Conservation (phyloP, 169 alveolate species). For the Pseudocohnilembus persalinus region DNA sequence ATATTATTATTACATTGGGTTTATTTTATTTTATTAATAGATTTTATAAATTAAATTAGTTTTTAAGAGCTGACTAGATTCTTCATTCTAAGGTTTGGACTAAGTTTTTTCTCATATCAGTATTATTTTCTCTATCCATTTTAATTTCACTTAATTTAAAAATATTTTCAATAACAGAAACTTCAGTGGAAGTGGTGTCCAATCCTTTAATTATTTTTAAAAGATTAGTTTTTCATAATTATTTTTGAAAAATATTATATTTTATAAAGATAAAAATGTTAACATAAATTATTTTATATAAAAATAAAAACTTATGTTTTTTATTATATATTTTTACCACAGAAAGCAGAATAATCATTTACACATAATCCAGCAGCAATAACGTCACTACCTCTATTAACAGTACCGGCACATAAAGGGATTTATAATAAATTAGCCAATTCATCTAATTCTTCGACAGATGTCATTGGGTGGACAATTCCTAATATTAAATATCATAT, state of each 20-base stretch:
- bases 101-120: slow-evolving; percentile 24
- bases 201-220: slow-evolving; percentile 54
- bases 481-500: neutral
- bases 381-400: slow-evolving; percentile 98
- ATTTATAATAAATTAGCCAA: slow-evolving; percentile 93
- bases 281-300: neutral
- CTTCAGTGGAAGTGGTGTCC: slow-evolving; percentile 99
- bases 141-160: slow-evolving; percentile 86
- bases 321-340: slow-evolving; percentile 80
- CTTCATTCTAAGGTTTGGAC: slow-evolving; percentile 16
- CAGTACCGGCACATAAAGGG: slow-evolving; percentile 99
- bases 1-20: neutral
- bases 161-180: slow-evolving; percentile 94
- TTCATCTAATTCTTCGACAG: slow-evolving; percentile 98
- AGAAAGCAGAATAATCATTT: slow-evolving; percentile 98
- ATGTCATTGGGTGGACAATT: slow-evolving; percentile 93
- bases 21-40: too few species aligned
- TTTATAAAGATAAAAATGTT: neutral
- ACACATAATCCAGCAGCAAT: slow-evolving; percentile 95
- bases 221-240: neutral
- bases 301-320: too few species aligned
- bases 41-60: too few species aligned
- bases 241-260: neutral
- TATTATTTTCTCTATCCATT: slow-evolving; percentile 3
- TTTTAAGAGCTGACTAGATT: neutral